Evolutionary conservation across 495 filamentous ascomycete genomes (phyloP).

Genomic region (Clavariopsis aquatica): DNA sequence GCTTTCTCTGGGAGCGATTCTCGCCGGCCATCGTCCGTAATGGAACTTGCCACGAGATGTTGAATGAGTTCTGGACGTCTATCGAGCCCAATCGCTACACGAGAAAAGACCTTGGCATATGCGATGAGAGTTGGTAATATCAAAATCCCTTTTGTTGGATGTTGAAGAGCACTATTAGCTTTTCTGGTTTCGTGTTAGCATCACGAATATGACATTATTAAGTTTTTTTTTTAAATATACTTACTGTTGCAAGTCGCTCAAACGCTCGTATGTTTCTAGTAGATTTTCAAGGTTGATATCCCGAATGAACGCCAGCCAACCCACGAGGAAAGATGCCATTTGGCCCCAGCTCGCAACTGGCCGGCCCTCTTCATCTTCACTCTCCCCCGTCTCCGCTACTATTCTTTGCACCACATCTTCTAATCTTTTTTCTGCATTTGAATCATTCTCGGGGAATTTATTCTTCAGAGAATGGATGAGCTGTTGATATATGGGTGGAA

Average conservation of each 20-base stretch:
- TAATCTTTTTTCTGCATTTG: conserved; percentile 50
- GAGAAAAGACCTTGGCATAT: conserved; percentile 72
- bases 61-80: conserved; percentile 68
- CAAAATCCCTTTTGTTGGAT: conserved; percentile 74
- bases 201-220: neutral
- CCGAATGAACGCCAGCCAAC: conserved; percentile 76
- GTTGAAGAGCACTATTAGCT: conserved; percentile 75
- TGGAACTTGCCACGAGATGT: conserved; percentile 52
- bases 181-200: conserved; percentile 50
- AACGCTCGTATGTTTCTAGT: conserved; percentile 69
- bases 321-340: conserved; percentile 73
- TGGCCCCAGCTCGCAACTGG: conserved; percentile 61
- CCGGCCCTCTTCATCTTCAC: conserved; percentile 53
- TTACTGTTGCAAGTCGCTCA: conserved; percentile 57
- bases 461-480: conserved; percentile 67
- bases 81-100: conserved; percentile 77
- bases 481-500: conserved; percentile 63
- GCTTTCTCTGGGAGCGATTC: conserved; percentile 81
- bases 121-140: conserved; percentile 76
- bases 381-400: conserved; percentile 57
- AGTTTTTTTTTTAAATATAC: neutral
- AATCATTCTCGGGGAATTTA: conserved; percentile 53
- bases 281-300: conserved; percentile 75
- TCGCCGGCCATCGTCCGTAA: conserved; percentile 57
- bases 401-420: conserved; percentile 58